A percentile compares a stretch with the other conserved stretches of the same genome.
Evolutionary conservation across 23 red algal genomes (phyloP).

Genomic region (Gracilaria gracilis): DNA sequence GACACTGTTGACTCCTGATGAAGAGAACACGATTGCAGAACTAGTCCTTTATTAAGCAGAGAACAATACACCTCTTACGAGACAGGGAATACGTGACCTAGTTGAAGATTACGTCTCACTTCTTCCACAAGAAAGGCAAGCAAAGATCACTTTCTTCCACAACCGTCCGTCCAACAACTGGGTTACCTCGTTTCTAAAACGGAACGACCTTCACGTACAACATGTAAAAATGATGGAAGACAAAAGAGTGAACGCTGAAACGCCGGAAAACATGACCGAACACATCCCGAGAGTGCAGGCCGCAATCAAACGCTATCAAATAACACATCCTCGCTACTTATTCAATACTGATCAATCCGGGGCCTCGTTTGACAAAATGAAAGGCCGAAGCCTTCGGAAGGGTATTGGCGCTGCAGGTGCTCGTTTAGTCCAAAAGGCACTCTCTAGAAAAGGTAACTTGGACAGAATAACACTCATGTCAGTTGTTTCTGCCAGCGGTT

Average conservation of each 20-base stretch:
- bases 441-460: slow-evolving; percentile 27
- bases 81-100: too few species aligned
- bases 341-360: slow-evolving; percentile 47
- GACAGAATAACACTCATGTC: not conserved
- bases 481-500: too few species aligned
- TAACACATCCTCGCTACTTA: not conserved
- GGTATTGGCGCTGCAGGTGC: not conserved
- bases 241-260: not conserved
- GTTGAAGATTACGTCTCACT: too few species aligned
- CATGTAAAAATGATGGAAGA: slow-evolving; percentile 39
- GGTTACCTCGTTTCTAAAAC: not conserved
- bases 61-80: too few species aligned
- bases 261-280: not conserved
- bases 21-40: slow-evolving; percentile 12
- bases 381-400: too few species aligned
- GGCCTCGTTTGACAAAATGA: not conserved
- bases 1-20: not conserved
- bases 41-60: not conserved
- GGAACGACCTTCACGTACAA: not conserved
- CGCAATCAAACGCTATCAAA: slow-evolving; percentile 12
- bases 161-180: slow-evolving; percentile 31
- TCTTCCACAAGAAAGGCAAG: not conserved
- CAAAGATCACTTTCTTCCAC: not conserved
- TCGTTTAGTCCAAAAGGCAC: not conserved
- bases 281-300: slow-evolving; percentile 15